phyloP scores from a whole-genome alignment of 78 protist species.

The Capsaspora owczarzaki region DNA sequence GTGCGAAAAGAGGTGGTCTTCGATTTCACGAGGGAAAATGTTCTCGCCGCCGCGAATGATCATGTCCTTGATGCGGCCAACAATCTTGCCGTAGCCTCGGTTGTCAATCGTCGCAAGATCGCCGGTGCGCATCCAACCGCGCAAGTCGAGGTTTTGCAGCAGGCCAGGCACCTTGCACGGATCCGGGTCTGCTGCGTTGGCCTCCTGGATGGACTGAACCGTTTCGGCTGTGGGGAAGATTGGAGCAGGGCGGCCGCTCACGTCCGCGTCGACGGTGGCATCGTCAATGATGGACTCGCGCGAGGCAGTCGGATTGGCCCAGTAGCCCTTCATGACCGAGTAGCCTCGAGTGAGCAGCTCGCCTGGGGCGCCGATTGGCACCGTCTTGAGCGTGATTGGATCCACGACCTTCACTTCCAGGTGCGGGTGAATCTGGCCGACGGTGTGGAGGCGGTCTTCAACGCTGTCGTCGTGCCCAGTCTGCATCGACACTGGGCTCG shows the following conservation, averaged over 20 bases:
- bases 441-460: not conserved
- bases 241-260: constrained; percentile 42
- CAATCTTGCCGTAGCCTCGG: constrained; percentile 30
- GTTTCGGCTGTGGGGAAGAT: no score
- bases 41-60: constrained; percentile 63
- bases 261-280: constrained; percentile 78
- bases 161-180: no score
- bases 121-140: constrained; percentile 51
- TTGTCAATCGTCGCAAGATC: constrained; percentile 41
- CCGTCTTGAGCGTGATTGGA: not conserved
- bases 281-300: constrained; percentile 37
- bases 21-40: constrained; percentile 43
- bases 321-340: constrained; percentile 74
- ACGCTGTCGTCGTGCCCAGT: not conserved
- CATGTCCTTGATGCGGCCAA: constrained; percentile 48
- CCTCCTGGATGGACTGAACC: no score
- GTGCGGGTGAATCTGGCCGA: constrained; percentile 8
- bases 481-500: constrained; percentile 44
- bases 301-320: constrained; percentile 51
- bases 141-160: no score
- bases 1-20: constrained; percentile 20
- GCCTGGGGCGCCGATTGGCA: constrained; percentile 24
- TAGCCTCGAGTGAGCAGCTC: constrained; percentile 61
- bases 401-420: constrained; percentile 8
- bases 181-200: no score